Evolutionary conservation across 1,284 basidiomycete genomes (phyloP).

Genomic region (Vanrija humicola): DNA sequence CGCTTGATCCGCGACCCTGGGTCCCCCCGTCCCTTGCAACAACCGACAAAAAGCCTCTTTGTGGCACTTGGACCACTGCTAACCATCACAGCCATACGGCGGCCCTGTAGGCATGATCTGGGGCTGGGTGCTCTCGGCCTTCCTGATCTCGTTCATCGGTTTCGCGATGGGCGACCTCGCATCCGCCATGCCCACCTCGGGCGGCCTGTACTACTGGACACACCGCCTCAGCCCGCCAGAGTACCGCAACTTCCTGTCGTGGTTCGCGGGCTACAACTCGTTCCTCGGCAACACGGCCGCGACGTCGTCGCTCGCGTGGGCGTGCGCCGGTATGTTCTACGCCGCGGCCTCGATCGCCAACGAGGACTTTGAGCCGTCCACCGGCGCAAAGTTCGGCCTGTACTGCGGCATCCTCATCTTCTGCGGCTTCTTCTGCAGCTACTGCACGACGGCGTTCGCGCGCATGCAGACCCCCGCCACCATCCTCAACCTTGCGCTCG

Average conservation of each 20-base stretch:
- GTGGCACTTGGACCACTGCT: no score
- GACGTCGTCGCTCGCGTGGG: constrained; percentile 74
- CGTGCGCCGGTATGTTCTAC: constrained; percentile 37
- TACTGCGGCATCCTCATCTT: constrained; percentile 41
- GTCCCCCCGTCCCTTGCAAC: no score
- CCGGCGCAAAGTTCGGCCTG: constrained; percentile 41
- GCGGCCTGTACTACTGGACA: constrained; percentile 48
- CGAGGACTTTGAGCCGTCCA: constrained; percentile 29
- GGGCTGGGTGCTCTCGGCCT: constrained; percentile 49
- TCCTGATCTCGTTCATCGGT: constrained; percentile 55
- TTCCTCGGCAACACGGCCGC: constrained; percentile 62
- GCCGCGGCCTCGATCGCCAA: constrained; percentile 41
- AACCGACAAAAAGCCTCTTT: no score
- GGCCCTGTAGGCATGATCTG: constrained; percentile 77
- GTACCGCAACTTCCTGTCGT: constrained; percentile 43
- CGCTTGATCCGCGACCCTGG: no score
- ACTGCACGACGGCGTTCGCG: constrained; percentile 64
- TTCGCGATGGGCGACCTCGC: constrained; percentile 55
- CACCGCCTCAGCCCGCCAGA: constrained; percentile 41
- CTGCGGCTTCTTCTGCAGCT: constrained; percentile 56
- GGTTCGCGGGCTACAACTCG: constrained; percentile 48
- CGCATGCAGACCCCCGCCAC: constrained; percentile 68
- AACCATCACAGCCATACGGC: constrained; percentile 47
- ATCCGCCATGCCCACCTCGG: constrained; percentile 38
- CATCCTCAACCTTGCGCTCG: constrained; percentile 63